These are phyloP conservation scores for Ustilaginoidea virens DNA, from an alignment of 2,329 filamentous ascomycete genomes.

Conservation along the genomic window DNA sequence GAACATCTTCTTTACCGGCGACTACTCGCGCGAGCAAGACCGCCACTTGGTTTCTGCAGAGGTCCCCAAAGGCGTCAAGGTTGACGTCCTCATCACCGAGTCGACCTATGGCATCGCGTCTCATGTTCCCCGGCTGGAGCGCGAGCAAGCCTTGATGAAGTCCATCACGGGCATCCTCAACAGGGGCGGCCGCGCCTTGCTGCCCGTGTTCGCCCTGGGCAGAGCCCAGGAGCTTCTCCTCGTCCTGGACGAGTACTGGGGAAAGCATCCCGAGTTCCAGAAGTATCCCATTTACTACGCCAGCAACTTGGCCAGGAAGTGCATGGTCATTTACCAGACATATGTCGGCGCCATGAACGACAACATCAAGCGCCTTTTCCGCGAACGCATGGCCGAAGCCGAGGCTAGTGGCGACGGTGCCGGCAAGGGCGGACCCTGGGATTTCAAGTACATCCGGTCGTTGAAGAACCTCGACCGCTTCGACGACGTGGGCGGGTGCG, in stretches of 20 bases:
- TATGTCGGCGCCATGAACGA: slow-evolving; percentile 99
- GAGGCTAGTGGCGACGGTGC: slow-evolving; percentile 62
- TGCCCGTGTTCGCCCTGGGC: slow-evolving; percentile 91
- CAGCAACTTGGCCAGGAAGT: slow-evolving; percentile 84
- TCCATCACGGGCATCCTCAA: slow-evolving; percentile 84
- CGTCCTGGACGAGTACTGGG: slow-evolving; percentile 96
- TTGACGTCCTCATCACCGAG: slow-evolving; percentile 94
- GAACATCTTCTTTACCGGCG: slow-evolving; percentile 93
- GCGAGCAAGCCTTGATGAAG: slow-evolving; percentile 90
- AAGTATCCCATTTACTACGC: slow-evolving; percentile 95
- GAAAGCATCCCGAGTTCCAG: slow-evolving; percentile 73
- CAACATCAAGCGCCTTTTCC: slow-evolving; percentile 92
- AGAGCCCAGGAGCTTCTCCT: slow-evolving; percentile 86
- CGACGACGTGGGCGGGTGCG: slow-evolving; percentile 86
- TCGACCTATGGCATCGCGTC: slow-evolving; percentile 94
- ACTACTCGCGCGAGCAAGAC: slow-evolving; percentile 93
- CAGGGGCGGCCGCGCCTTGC: slow-evolving; percentile 77
- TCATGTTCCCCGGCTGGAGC: slow-evolving; percentile 77
- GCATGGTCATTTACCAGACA: slow-evolving; percentile 97
- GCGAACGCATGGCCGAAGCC: slow-evolving; percentile 80
- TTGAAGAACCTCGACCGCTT: slow-evolving; percentile 89
- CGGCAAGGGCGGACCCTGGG: slow-evolving; percentile 79
- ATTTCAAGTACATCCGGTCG: slow-evolving; percentile 87
- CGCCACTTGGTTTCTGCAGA: slow-evolving; percentile 88
- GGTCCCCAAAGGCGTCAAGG: slow-evolving; percentile 75